Evolutionary conservation across 192 early-diverging fungal genomes (phyloP), one percentile per base, ranked within the genome.

Genomic region (Coemansia sp.): DNA sequence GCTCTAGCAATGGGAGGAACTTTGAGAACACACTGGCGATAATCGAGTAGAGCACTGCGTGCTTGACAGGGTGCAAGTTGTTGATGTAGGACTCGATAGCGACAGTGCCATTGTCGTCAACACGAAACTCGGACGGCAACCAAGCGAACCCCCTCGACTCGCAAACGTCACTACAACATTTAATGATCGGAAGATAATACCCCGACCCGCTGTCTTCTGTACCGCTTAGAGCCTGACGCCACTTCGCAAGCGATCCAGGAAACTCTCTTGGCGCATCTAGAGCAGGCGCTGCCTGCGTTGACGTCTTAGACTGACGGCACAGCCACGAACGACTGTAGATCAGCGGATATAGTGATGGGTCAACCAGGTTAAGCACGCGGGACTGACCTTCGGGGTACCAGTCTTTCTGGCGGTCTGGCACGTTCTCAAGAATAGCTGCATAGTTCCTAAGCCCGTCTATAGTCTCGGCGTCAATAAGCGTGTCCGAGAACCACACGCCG

Each of bases 21-120:
- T 34, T 50, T 27, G 67, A 66, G 57, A 92, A 79, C 40, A 86
- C 65, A 38, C 33, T 60, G 5, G 66, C 74, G 11, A 92, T 64
- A 18, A 76, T 70, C 2, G 68, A 64, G 60, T 91, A 89, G 72
- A 87, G 58, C 18, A 70, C 75, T 16, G 64, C 64, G 65, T 77
- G 66, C 15, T 83, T 72, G n/a, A 58, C 12, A 1, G 86, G 89
- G 61, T 90, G 80, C n/a, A 90, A 60, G 58, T 91, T 91, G 82
- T 91, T 90, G 86, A 92, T 91, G 73, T 91, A 91, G 0, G 87
- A 88, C 20, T 61, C 29, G 60, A 87, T 66, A 5, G 53, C 44
- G 18, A 81, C 73, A 11, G 65, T 13, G 7, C 88, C 88, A 20
- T 82, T 66, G 0, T 77, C 43, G 22, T 12, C 43, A 1, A 91